Conservation (phyloP, 1,284 basidiomycete species). For the Ustilago sp. region DNA sequence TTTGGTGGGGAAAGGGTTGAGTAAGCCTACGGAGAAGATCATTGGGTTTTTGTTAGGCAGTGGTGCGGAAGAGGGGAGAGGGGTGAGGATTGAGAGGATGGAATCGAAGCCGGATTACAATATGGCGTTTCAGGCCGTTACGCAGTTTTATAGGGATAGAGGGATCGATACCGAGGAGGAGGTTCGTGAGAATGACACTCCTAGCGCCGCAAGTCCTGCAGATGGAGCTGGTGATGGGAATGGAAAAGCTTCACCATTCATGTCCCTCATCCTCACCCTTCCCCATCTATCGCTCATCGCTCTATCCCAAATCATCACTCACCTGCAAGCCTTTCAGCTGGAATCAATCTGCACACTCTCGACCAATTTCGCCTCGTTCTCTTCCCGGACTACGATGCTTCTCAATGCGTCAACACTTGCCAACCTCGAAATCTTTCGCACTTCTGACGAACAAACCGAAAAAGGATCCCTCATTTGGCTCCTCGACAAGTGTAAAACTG, state of each 20-base stretch:
- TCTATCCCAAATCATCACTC: slow-evolving; percentile 80
- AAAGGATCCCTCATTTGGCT: slow-evolving; percentile 87
- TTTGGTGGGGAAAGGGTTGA: slow-evolving; percentile 76
- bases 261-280: slow-evolving; percentile 39
- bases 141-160: slow-evolving; percentile 76
- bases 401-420: slow-evolving; percentile 86
- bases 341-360: slow-evolving; percentile 66
- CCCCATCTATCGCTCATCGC: slow-evolving; percentile 76
- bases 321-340: slow-evolving; percentile 82
- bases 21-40: slow-evolving; percentile 81
- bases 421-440: slow-evolving; percentile 74
- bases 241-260: slow-evolving; percentile 8
- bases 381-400: slow-evolving; percentile 82
- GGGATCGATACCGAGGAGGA: slow-evolving; percentile 5
- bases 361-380: slow-evolving; percentile 77
- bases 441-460: slow-evolving; percentile 76
- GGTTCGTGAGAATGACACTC: not conserved
- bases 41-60: slow-evolving; percentile 74
- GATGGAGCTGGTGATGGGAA: not conserved
- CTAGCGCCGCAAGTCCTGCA: not conserved
- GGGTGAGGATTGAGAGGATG: slow-evolving; percentile 76
- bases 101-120: slow-evolving; percentile 75
- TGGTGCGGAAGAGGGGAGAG: slow-evolving; percentile 61
- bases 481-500: slow-evolving; percentile 83
- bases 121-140: slow-evolving; percentile 80